These are phyloP conservation scores for Metschnikowia amazonensis DNA, from an alignment of 805 yeast species.

Conservation along the genomic window DNA sequence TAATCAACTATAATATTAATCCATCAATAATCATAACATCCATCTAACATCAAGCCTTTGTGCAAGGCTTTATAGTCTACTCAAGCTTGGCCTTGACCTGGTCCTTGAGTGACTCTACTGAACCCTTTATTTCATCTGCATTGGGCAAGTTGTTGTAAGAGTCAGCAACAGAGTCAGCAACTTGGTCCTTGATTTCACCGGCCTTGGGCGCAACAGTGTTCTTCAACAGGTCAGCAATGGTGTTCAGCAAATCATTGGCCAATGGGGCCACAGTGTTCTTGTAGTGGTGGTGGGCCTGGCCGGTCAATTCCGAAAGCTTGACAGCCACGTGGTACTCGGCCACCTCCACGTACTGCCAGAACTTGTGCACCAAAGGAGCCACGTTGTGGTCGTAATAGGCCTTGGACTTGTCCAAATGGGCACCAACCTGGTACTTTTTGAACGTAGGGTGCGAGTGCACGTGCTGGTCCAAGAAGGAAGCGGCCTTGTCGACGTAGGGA, in stretches of 20 bases:
- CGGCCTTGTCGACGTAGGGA: constrained; percentile 30
- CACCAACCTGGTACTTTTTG: constrained; percentile 29
- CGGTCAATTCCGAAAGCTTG: constrained; percentile 21
- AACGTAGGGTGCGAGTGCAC: constrained; percentile 36
- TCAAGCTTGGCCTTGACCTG: constrained; percentile 17
- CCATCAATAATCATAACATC: no score
- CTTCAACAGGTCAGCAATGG: constrained; percentile 17
- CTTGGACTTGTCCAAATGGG: constrained; percentile 25
- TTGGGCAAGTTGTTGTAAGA: constrained; percentile 6
- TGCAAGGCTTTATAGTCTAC: no score
- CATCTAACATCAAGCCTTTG: no score
- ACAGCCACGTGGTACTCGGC: constrained; percentile 31
- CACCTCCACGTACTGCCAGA: constrained; percentile 33
- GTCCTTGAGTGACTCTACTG: constrained; percentile 13
- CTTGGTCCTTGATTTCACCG: constrained; percentile 11
- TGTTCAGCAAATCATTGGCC: constrained; percentile 12
- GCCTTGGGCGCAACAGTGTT: constrained; percentile 20
- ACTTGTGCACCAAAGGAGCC: constrained; percentile 29
- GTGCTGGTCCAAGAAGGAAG: constrained; percentile 31
- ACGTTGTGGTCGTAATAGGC: constrained; percentile 23
- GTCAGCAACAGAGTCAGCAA: constrained; percentile 6
- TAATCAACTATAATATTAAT: no score
- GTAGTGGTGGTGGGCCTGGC: constrained; percentile 18
- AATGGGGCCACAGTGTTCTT: constrained; percentile 19
- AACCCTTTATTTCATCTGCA: constrained; percentile 8